phyloP scores from a whole-genome alignment of 2,329 filamentous ascomycete genomes.

The Emergomyces orientalis region DNA sequence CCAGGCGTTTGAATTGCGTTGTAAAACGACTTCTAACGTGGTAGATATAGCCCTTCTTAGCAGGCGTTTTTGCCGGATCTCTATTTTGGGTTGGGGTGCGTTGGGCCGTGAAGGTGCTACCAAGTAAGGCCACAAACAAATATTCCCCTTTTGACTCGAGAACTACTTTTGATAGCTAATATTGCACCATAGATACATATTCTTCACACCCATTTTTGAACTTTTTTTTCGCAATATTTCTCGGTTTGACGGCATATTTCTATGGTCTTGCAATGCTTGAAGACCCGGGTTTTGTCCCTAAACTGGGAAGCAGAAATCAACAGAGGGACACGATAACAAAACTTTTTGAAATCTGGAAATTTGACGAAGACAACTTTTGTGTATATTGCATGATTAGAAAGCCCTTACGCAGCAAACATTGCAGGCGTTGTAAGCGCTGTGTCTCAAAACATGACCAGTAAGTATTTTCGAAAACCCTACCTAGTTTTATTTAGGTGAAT shows the following conservation, averaged over 20 bases:
- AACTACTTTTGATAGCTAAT: slow-evolving; percentile 4
- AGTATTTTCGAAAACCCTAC: slow-evolving; percentile 28
- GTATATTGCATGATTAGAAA: slow-evolving; percentile 89
- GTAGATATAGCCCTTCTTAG: slow-evolving; percentile 63
- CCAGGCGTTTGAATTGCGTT: slow-evolving; percentile 9
- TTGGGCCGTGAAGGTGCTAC: slow-evolving; percentile 66
- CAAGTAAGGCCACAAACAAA: slow-evolving; percentile 43
- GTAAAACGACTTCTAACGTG: slow-evolving; percentile 15
- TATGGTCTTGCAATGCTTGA: slow-evolving; percentile 76
- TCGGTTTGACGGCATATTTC: slow-evolving; percentile 67
- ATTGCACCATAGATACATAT: slow-evolving; percentile 44
- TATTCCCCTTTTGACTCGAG: not conserved
- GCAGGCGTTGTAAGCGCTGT: slow-evolving; percentile 79
- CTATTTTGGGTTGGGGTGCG: slow-evolving; percentile 70
- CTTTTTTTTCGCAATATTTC: slow-evolving; percentile 58
- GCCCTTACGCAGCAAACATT: slow-evolving; percentile 91
- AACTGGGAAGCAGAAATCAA: slow-evolving; percentile 76
- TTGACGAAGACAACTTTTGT: slow-evolving; percentile 91
- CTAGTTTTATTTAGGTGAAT: slow-evolving; percentile 9
- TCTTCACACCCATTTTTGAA: slow-evolving; percentile 64
- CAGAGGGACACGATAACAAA: slow-evolving; percentile 86
- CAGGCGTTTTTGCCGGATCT: slow-evolving; percentile 83
- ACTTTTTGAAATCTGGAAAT: slow-evolving; percentile 74
- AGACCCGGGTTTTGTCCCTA: slow-evolving; percentile 89
- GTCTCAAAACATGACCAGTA: slow-evolving; percentile 96